Conservation (phyloP, 2,329 filamentous ascomycete genomes). For the Cytospora mali region DNA sequence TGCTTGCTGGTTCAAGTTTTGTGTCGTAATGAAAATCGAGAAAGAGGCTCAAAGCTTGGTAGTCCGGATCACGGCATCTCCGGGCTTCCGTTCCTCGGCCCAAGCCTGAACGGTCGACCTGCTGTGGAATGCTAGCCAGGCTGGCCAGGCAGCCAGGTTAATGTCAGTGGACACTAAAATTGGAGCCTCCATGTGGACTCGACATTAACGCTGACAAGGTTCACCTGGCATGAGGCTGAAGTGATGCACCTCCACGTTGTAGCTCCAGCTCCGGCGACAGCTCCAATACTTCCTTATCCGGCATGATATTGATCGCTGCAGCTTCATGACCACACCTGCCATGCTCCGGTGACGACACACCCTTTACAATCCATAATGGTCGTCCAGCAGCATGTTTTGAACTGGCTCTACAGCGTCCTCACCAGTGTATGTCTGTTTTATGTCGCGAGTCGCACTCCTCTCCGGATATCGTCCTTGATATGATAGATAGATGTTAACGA, state of each 20-base stretch:
- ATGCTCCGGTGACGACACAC: slow-evolving; percentile 29
- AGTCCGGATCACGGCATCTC: neutral
- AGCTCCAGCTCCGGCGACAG: neutral
- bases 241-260: neutral
- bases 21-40: slow-evolving; percentile 4
- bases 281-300: neutral
- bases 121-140: too few species aligned
- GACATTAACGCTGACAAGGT: neutral
- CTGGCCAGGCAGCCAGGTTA: too few species aligned
- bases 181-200: neutral
- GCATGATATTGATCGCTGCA: neutral
- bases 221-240: slow-evolving; percentile 1
- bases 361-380: slow-evolving; percentile 51
- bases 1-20: neutral
- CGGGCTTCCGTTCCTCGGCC: neutral
- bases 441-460: neutral
- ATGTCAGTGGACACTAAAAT: neutral
- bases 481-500: slow-evolving; percentile 19
- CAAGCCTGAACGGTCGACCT: neutral
- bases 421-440: slow-evolving; percentile 61
- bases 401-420: slow-evolving; percentile 93
- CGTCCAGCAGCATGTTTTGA: slow-evolving; percentile 86
- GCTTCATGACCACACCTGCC: slow-evolving; percentile 6
- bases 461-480: slow-evolving; percentile 16
- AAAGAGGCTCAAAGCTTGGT: neutral